phyloP scores from a whole-genome alignment of 2,329 filamentous ascomycete genomes.

The Torrubiella hemipterigena region DNA sequence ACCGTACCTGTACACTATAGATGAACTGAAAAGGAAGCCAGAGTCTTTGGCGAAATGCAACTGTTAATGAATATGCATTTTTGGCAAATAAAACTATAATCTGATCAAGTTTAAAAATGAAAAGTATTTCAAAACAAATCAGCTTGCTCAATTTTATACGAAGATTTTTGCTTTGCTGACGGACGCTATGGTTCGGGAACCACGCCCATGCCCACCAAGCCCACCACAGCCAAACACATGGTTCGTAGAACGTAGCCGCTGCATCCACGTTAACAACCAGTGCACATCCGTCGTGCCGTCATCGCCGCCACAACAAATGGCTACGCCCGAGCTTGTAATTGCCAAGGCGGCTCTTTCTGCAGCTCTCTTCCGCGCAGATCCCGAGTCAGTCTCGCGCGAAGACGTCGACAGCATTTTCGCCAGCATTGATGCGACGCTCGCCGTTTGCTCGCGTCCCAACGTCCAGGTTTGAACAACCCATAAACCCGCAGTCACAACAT shows the following conservation, averaged over 20 bases:
- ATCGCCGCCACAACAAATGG: slow-evolving; percentile 41
- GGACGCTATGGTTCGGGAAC: too few species aligned
- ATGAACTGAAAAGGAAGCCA: too few species aligned
- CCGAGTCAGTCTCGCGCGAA: slow-evolving; percentile 54
- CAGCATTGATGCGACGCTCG: slow-evolving; percentile 50
- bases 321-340: slow-evolving; percentile 60
- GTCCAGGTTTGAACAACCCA: slow-evolving; percentile 67
- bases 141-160: too few species aligned
- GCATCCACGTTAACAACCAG: slow-evolving; percentile 8
- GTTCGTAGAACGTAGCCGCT: too few species aligned
- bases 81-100: too few species aligned
- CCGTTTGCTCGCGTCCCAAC: slow-evolving; percentile 65
- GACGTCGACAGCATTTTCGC: slow-evolving; percentile 59
- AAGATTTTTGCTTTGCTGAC: too few species aligned
- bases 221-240: too few species aligned
- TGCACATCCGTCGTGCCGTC: neutral
- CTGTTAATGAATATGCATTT: too few species aligned
- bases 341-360: slow-evolving; percentile 70
- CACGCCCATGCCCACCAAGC: too few species aligned
- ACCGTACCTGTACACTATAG: neutral
- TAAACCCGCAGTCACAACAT: slow-evolving; percentile 11
- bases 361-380: slow-evolving; percentile 61
- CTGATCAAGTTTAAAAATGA: too few species aligned
- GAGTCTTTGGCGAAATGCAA: too few species aligned
- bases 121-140: too few species aligned